Percentiles rank a stretch among this genome's conserved stretches.
phyloP scores from a whole-genome alignment of 116 monocot species.

The Thalassia testudinum region DNA sequence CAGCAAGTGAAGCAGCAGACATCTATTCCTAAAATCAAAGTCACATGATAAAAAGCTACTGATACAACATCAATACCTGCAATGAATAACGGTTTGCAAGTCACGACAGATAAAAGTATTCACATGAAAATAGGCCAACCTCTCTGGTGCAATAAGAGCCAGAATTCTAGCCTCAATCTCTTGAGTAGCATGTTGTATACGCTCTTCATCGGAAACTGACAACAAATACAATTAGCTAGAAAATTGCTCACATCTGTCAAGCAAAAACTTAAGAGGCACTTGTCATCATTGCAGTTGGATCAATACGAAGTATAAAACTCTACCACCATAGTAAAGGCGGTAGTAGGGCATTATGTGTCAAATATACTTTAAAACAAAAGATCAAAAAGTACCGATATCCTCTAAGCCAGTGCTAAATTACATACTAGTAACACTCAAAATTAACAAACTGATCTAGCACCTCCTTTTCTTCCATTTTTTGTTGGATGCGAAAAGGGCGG shows the following conservation, averaged over 20 bases:
- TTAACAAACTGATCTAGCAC: constrained; percentile 98
- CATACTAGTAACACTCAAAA: constrained; percentile 99
- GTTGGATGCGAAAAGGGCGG: constrained; percentile 35
- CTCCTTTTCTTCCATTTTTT: constrained; percentile 81
- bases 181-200: constrained; percentile 55
- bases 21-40: too few species aligned
- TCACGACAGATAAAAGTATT: too few species aligned
- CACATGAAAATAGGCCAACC: constrained; percentile 21
- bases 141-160: constrained; percentile 40
- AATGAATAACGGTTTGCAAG: too few species aligned
- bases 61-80: too few species aligned
- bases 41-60: too few species aligned
- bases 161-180: constrained; percentile 65
- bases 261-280: too few species aligned
- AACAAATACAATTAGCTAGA: constrained; percentile 4
- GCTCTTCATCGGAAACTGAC: constrained; percentile 81
- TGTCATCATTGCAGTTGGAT: too few species aligned
- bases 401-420: constrained; percentile 99
- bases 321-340: too few species aligned
- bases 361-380: constrained; percentile 21
- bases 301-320: too few species aligned
- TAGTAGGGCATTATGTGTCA: too few species aligned
- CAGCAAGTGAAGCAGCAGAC: too few species aligned
- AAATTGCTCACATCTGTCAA: too few species aligned
- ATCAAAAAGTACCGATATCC: constrained; percentile 98